phyloP scores from a whole-genome alignment of 495 filamentous ascomycete genomes.

The Aspergillus ostianus region DNA sequence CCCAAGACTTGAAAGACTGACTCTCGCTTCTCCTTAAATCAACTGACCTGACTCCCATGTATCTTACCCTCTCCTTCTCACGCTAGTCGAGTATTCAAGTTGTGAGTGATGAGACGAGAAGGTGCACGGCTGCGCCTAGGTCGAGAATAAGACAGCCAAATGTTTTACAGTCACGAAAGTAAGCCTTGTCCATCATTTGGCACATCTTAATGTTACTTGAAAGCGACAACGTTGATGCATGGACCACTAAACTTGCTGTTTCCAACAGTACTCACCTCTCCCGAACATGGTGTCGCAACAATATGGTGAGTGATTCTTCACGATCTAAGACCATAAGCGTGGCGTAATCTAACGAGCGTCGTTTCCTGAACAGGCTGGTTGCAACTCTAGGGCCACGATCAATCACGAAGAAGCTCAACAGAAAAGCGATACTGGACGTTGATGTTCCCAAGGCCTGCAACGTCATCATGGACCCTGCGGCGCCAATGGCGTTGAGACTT shows the following conservation, averaged over 20 bases:
- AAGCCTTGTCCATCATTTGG: conserved; percentile 27
- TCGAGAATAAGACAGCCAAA: conserved; percentile 35
- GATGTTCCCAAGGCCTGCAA: conserved; percentile 82
- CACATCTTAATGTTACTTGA: no score
- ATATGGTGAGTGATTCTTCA: conserved; percentile 63
- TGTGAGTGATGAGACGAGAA: neutral
- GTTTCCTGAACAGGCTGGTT: conserved; percentile 63
- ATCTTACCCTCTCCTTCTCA: no score
- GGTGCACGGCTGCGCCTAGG: neutral
- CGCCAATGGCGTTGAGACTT: conserved; percentile 86
- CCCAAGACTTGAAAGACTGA: no score
- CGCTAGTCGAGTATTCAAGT: no score
- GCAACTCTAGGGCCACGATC: conserved; percentile 82
- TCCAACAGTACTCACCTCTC: conserved; percentile 73
- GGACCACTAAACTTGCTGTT: conserved; percentile 25
- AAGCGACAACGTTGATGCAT: no score
- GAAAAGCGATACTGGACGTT: conserved; percentile 87
- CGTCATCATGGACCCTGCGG: conserved; percentile 79
- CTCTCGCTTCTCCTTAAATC: no score
- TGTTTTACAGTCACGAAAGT: conserved; percentile 97
- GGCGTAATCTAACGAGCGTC: conserved; percentile 1
- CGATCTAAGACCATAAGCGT: neutral
- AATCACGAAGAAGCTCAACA: conserved; percentile 68
- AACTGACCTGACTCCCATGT: no score
- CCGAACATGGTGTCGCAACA: conserved; percentile 87